phyloP scores from a whole-genome alignment of 768 basidiomycete species.

The Pholiota microspora region DNA sequence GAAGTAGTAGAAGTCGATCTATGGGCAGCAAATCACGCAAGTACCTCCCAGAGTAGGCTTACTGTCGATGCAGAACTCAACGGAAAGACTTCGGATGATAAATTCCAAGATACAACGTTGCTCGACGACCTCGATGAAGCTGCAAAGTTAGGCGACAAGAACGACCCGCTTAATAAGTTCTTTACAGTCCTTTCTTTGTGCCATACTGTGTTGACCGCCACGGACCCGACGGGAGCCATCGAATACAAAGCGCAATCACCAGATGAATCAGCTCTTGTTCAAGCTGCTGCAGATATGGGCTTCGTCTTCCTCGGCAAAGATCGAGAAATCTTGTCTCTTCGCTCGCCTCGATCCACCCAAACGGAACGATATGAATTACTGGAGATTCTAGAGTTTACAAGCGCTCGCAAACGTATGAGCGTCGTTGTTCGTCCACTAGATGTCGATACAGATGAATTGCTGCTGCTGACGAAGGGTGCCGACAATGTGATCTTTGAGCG shows the following conservation, averaged over 20 bases:
- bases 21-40: constrained; percentile 17
- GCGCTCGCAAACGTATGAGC: constrained; percentile 92
- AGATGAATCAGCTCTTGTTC: constrained; percentile 96
- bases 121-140: constrained; percentile 61
- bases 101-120: constrained; percentile 60
- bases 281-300: constrained; percentile 93
- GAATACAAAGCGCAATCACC: constrained; percentile 96
- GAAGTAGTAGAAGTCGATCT: constrained; percentile 23
- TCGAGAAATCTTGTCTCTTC: constrained; percentile 67
- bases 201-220: constrained; percentile 85
- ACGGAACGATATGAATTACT: constrained; percentile 85
- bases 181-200: constrained; percentile 90
- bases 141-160: constrained; percentile 36
- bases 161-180: constrained; percentile 70
- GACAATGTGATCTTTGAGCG: constrained; percentile 96
- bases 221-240: constrained; percentile 70
- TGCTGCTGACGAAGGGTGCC: constrained; percentile 86
- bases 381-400: constrained; percentile 93
- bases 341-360: constrained; percentile 68
- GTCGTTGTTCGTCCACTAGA: constrained; percentile 77
- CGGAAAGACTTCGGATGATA: constrained; percentile 19
- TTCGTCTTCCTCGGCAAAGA: constrained; percentile 92
- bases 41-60: constrained; percentile 11
- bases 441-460: constrained; percentile 52
- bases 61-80: not conserved